phyloP scores from a whole-genome alignment of 2,329 filamentous ascomycete species.

The Zelopaecilomyces penicillatus region DNA sequence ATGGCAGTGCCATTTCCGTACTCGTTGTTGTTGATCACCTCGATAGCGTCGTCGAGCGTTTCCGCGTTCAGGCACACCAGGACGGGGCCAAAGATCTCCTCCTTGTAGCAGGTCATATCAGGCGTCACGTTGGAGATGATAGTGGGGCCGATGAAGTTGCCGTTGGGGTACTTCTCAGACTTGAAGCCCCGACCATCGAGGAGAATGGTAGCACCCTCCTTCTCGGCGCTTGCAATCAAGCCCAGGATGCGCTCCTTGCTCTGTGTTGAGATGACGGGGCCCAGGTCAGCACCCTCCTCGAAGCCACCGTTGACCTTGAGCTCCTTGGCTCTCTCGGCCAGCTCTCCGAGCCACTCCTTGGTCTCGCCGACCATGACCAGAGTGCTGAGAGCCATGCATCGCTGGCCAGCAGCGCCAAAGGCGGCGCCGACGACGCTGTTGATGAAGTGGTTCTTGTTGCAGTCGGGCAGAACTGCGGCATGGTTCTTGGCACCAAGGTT shows the following conservation, averaged over 20 bases:
- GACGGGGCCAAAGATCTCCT: conserved; percentile 82
- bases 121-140: conserved; percentile 75
- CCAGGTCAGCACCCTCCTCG: conserved; percentile 69
- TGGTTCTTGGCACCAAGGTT: conserved; percentile 88
- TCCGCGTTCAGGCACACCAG: conserved; percentile 72
- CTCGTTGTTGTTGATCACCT: conserved; percentile 76
- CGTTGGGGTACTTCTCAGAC: conserved; percentile 71
- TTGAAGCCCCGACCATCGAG: conserved; percentile 70
- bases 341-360: conserved; percentile 70
- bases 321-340: conserved; percentile 65
- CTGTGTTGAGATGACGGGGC: conserved; percentile 72
- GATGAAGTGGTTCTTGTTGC: conserved; percentile 83
- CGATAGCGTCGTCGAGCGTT: conserved; percentile 70
- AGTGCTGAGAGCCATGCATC: conserved; percentile 80
- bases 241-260: conserved; percentile 71
- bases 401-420: conserved; percentile 76
- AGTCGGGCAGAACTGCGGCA: conserved; percentile 73
- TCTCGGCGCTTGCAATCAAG: conserved; percentile 67
- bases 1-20: conserved; percentile 83
- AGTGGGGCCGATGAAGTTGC: conserved; percentile 78
- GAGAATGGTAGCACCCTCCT: conserved; percentile 74
- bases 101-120: conserved; percentile 74
- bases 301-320: conserved; percentile 75
- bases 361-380: conserved; percentile 79
- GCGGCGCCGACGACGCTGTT: conserved; percentile 78